Evolutionary conservation across 2,329 filamentous ascomycete species (phyloP).

Genomic region (Alternaria angustiovoidea): DNA sequence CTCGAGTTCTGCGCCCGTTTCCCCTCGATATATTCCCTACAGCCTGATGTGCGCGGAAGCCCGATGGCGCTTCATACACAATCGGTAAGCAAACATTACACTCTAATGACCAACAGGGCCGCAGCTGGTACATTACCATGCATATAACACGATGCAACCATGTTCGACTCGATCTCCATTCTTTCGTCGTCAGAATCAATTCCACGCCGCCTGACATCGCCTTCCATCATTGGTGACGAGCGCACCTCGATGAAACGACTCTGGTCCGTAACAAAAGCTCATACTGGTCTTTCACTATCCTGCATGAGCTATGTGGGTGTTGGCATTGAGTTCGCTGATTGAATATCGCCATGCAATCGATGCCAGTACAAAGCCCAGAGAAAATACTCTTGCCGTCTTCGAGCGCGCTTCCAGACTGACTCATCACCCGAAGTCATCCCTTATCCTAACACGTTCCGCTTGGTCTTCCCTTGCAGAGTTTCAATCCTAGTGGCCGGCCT

Average conservation of each 20-base stretch:
- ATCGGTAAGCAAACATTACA: neutral
- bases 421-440: neutral
- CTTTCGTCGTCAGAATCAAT: neutral
- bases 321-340: neutral
- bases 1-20: neutral
- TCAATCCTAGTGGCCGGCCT: neutral
- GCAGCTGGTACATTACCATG: neutral
- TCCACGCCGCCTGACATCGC: neutral
- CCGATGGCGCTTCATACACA: neutral
- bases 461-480: neutral
- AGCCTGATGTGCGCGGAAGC: neutral
- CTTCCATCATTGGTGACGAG: neutral
- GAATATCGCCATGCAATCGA: neutral
- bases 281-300: neutral
- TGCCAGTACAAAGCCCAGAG: neutral
- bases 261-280: neutral
- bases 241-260: neutral
- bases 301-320: neutral
- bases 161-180: neutral
- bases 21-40: neutral
- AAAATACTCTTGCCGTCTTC: neutral
- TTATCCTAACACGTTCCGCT: neutral
- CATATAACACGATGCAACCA: neutral
- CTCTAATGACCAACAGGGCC: neutral
- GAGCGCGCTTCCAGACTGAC: neutral